Conservation (phyloP, 192 early-diverging fungal genomes). For the Podila clonocystis region DNA sequence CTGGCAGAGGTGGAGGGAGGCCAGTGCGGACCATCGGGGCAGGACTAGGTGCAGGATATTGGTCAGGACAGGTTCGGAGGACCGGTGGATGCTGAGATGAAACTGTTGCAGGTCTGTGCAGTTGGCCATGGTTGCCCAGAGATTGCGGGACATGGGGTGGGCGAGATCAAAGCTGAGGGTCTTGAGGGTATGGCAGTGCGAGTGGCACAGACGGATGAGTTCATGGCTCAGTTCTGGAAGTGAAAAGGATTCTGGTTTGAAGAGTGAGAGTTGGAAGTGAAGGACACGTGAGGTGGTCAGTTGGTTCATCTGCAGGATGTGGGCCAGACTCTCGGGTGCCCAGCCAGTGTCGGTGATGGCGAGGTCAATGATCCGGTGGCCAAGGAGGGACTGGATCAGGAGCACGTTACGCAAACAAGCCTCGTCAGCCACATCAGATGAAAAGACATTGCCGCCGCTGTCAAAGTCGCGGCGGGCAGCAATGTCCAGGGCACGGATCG, state of each 20-base stretch:
- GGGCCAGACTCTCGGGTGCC: constrained; percentile 14
- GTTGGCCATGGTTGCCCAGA: constrained; percentile 22
- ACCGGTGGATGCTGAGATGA: constrained; percentile 34
- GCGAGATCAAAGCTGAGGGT: constrained; percentile 25
- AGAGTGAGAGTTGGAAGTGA: constrained; percentile 36
- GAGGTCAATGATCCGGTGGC: constrained; percentile 26
- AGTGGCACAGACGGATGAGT: constrained; percentile 16
- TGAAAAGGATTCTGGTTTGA: constrained; percentile 19
- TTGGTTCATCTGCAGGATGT: constrained; percentile 14
- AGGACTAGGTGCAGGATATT: constrained; percentile 20
- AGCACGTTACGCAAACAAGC: constrained; percentile 30
- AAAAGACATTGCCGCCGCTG: constrained; percentile 18
- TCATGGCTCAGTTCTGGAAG: constrained; percentile 13
- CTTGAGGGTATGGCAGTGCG: constrained; percentile 15
- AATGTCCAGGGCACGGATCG: constrained; percentile 38
- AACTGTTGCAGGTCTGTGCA: constrained; percentile 38
- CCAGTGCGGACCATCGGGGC: constrained; percentile 24
- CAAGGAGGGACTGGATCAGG: constrained; percentile 30
- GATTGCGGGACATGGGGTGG: neutral
- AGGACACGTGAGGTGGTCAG: constrained; percentile 17
- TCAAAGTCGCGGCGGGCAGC: constrained; percentile 31
- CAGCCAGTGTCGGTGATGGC: constrained; percentile 41
- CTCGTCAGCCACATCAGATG: constrained; percentile 24
- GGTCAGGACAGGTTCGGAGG: constrained; percentile 34
- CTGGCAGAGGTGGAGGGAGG: constrained; percentile 37